phyloP scores from a whole-genome alignment of 495 filamentous ascomycete genomes.

The Trichoderma reesei region DNA sequence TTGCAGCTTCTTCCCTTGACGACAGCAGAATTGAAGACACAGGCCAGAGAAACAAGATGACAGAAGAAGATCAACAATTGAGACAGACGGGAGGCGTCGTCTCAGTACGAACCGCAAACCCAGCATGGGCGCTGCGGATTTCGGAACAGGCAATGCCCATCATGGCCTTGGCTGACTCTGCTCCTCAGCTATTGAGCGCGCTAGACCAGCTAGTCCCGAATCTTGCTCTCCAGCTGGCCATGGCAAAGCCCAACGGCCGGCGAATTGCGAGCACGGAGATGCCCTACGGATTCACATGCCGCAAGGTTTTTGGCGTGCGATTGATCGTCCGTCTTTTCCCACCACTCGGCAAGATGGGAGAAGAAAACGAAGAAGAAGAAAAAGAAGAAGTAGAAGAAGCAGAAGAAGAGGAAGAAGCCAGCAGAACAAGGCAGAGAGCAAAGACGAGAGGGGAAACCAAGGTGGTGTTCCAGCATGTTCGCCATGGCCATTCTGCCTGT shows the following conservation, averaged over 20 bases:
- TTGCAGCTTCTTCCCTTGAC: no score
- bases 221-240: conserved; percentile 6
- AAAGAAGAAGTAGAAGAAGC: no score
- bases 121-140: no score
- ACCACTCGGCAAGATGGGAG: not conserved
- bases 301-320: conserved; percentile 3
- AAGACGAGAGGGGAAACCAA: not conserved
- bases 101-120: no score
- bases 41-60: no score
- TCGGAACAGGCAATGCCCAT: not conserved
- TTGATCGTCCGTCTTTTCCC: not conserved
- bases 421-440: no score
- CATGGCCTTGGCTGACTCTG: not conserved
- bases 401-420: no score
- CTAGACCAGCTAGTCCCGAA: not conserved
- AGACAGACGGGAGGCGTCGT: no score
- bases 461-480: not conserved
- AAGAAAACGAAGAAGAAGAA: no score
- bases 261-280: not conserved
- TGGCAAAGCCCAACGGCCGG: not conserved
- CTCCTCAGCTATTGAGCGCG: not conserved
- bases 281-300: not conserved
- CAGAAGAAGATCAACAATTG: no score
- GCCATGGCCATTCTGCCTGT: not conserved
- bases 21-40: no score